A percentile compares a stretch with the other conserved stretches of the same genome.
Conservation (phyloP, 2,329 filamentous ascomycete species). For the Fusarium sp. region DNA sequence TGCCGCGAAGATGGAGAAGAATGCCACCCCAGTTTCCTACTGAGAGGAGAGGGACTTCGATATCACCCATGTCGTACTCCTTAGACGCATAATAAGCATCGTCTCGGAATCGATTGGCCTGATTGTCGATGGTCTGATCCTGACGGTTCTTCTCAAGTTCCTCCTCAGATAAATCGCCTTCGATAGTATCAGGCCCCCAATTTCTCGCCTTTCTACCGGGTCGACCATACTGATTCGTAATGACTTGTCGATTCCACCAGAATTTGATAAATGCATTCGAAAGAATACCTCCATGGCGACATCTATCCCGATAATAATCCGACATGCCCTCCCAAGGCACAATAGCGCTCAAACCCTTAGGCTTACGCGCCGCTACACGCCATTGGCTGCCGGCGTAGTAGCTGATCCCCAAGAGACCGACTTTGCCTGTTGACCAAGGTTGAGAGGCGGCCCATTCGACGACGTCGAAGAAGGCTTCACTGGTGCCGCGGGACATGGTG, state of each 20-base stretch:
- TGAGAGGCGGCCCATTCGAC: conserved; percentile 61
- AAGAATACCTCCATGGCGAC: conserved; percentile 71
- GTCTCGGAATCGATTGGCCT: conserved; percentile 67
- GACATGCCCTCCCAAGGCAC: conserved; percentile 65
- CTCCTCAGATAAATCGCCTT: conserved; percentile 67
- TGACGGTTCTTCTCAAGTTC: conserved; percentile 61
- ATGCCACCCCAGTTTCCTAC: conserved; percentile 81
- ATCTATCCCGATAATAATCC: conserved; percentile 67
- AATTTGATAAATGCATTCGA: conserved; percentile 66
- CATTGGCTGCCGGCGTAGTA: conserved; percentile 63
- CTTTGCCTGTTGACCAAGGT: conserved; percentile 61
- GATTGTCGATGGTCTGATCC: conserved; percentile 61
- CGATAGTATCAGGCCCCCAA: conserved; percentile 67
- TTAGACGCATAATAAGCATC: conserved; percentile 73
- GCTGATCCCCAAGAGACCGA: conserved; percentile 60
- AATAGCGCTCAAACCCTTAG: conserved; percentile 60
- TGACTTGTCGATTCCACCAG: conserved; percentile 47
- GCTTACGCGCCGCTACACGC: conserved; percentile 60
- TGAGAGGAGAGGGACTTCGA: conserved; percentile 73
- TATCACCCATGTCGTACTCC: conserved; percentile 73
- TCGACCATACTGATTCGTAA: conserved; percentile 73
- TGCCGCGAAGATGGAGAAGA: conserved; percentile 74
- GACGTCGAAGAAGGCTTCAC: conserved; percentile 61
- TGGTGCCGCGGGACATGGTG: conserved; percentile 61
- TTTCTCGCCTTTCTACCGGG: conserved; percentile 61